These are phyloP conservation scores for Colletotrichum salicis DNA, from an alignment of 2,329 filamentous ascomycete species.

Conservation along the genomic window DNA sequence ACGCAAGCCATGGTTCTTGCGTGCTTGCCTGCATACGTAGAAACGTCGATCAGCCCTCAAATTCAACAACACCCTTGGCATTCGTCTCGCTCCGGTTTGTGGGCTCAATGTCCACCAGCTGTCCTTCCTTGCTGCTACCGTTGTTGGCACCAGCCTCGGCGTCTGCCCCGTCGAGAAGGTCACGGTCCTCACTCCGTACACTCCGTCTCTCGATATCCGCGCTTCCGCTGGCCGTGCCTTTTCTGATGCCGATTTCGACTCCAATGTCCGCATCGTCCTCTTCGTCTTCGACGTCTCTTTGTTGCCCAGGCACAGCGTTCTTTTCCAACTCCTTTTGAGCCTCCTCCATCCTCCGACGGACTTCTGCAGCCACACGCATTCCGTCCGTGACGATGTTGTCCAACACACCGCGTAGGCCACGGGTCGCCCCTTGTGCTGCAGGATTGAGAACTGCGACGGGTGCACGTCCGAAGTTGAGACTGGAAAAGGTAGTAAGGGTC, in stretches of 20 bases:
- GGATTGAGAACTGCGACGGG: conserved; percentile 51
- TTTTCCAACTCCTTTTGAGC: conserved; percentile 91
- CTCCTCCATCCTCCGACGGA: conserved; percentile 92
- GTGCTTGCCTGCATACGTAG: neutral
- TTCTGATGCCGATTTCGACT: conserved; percentile 54
- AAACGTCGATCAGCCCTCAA: conserved; percentile 48
- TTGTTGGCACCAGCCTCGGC: conserved; percentile 68
- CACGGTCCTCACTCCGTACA: conserved; percentile 74
- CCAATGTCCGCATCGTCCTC: conserved; percentile 71
- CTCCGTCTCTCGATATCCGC: conserved; percentile 71
- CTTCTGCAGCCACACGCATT: conserved; percentile 94
- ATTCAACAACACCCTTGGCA: conserved; percentile 53
- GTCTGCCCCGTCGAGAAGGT: conserved; percentile 79
- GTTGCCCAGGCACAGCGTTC: conserved; percentile 74
- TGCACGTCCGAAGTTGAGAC: conserved; percentile 67
- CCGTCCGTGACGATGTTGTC: conserved; percentile 98
- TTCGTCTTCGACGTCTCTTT: conserved; percentile 68
- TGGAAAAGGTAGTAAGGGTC: conserved; percentile 87
- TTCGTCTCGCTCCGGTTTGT: conserved; percentile 43
- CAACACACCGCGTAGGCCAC: conserved; percentile 88
- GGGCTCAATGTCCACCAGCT: conserved; percentile 47
- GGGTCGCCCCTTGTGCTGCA: conserved; percentile 66
- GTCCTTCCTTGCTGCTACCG: conserved; percentile 45
- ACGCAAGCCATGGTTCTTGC: neutral
- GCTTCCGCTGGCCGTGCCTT: conserved; percentile 50